phyloP scores from a whole-genome alignment of 257 asterid species.

The Solanum tarapatanum region DNA sequence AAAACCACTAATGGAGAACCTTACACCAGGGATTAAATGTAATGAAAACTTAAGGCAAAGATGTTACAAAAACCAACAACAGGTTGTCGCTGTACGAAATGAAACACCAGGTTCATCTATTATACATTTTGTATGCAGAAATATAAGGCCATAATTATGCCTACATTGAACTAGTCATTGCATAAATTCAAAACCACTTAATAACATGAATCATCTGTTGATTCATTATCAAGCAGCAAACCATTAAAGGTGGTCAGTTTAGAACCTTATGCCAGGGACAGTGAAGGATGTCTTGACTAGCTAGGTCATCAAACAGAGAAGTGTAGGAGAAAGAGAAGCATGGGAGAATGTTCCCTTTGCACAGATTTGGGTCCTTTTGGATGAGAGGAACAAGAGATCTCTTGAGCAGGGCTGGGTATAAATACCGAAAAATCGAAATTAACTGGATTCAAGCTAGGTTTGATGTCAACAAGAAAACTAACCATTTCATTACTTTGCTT shows the following conservation, averaged over 20 bases:
- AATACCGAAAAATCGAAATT: too few relatives aligned
- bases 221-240: background rate
- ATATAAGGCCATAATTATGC: too few relatives aligned
- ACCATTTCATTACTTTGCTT: conserved; percentile 96
- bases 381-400: background rate
- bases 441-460: too few relatives aligned
- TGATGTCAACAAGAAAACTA: conserved; percentile 11
- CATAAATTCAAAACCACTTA: too few relatives aligned
- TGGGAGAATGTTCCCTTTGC: background rate
- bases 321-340: background rate
- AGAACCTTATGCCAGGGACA: background rate
- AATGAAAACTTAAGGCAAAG: too few relatives aligned
- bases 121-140: too few relatives aligned
- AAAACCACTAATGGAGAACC: background rate
- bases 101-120: too few relatives aligned
- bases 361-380: background rate
- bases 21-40: background rate
- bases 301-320: background rate
- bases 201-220: background rate
- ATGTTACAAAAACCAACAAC: too few relatives aligned
- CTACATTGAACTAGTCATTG: too few relatives aligned
- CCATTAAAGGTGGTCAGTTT: background rate
- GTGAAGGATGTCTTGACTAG: background rate
- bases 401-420: too few relatives aligned
- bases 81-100: too few relatives aligned